Evolutionary conservation across 2,329 filamentous ascomycete genomes (phyloP).

Genomic region (Sporothrix variecibatus): DNA sequence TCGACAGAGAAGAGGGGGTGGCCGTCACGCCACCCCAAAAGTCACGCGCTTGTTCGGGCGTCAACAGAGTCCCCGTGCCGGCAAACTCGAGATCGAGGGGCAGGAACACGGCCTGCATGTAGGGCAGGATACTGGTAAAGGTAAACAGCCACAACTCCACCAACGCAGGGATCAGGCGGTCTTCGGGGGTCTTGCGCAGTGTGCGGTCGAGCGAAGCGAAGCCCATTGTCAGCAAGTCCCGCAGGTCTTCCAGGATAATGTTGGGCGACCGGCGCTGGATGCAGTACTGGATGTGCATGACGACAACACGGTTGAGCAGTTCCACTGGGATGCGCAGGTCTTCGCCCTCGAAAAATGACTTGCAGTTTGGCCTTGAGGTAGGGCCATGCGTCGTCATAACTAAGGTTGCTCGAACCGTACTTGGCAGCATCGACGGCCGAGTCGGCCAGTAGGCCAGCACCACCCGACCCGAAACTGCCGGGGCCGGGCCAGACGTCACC

Average conservation of each 20-base stretch:
- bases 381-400: slow-evolving; percentile 78
- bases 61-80: slow-evolving; percentile 78
- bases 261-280: slow-evolving; percentile 72
- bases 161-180: slow-evolving; percentile 82
- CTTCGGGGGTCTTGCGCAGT: slow-evolving; percentile 75
- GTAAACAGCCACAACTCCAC: slow-evolving; percentile 95
- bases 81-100: slow-evolving; percentile 92
- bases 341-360: slow-evolving; percentile 78
- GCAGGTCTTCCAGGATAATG: slow-evolving; percentile 72
- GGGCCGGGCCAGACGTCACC: slow-evolving; percentile 54
- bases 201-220: slow-evolving; percentile 86
- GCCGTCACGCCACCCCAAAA: slow-evolving; percentile 75
- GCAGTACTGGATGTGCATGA: slow-evolving; percentile 75
- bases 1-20: slow-evolving; percentile 33
- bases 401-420: slow-evolving; percentile 70
- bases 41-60: slow-evolving; percentile 74
- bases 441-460: slow-evolving; percentile 51
- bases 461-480: slow-evolving; percentile 51
- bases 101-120: slow-evolving; percentile 92
- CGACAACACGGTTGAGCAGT: slow-evolving; percentile 80
- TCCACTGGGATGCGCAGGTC: slow-evolving; percentile 78
- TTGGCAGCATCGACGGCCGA: slow-evolving; percentile 54
- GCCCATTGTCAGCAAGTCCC: slow-evolving; percentile 75
- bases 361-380: slow-evolving; percentile 74
- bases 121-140: slow-evolving; percentile 86